Evolutionary conservation across 1,139 yeast genomes (phyloP), one percentile per base, ranked within the genome.

Genomic region (Pichia sp.): DNA sequence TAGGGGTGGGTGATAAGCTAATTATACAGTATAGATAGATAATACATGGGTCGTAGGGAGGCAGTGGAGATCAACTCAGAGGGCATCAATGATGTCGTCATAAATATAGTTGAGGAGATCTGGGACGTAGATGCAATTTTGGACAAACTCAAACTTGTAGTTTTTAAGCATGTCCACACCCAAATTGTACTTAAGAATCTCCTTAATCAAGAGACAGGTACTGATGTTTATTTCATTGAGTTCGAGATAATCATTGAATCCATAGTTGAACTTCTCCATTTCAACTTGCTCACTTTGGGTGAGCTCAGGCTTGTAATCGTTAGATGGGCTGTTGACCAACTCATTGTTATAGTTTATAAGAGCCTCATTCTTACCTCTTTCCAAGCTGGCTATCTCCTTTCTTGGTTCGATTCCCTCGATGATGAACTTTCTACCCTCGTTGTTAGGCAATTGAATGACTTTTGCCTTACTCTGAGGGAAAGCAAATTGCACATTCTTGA

Each of bases 381-480:
- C 60, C 6, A 67, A 52, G 27, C 67, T 63, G 22, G 77, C 64
- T 2, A 80, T 65, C 22, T 52, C 59, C 26, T 62, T 61, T 45
- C 88, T 66, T 18, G 88, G 87, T 46, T 75, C 75, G 37, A 91
- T 85, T 9, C 98, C 98, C 60, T 84, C 84, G 51, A 91, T 88
- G 33, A 91, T 86, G 53, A 91, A 91, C 57, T 81, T 81, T 52
- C 85, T 79, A 13, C 44, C 44, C 48, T 74, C 72, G 8, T 40
- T 40, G 15, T 79, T 80, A 2, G 71, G 67, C 23, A 66, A 58
- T 41, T 74, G 67, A 14, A 88, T 76, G 14, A 91, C 97, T 88
- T 87, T 87, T 1, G 98, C 96, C 40, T 86, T 84, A 2, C 96
- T 86, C 49, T 78, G 75, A n/a, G 86, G 81, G 58, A 88, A 88